phyloP scores from a whole-genome alignment of 2,329 filamentous ascomycete species.

The Diaporthe helianthi region DNA sequence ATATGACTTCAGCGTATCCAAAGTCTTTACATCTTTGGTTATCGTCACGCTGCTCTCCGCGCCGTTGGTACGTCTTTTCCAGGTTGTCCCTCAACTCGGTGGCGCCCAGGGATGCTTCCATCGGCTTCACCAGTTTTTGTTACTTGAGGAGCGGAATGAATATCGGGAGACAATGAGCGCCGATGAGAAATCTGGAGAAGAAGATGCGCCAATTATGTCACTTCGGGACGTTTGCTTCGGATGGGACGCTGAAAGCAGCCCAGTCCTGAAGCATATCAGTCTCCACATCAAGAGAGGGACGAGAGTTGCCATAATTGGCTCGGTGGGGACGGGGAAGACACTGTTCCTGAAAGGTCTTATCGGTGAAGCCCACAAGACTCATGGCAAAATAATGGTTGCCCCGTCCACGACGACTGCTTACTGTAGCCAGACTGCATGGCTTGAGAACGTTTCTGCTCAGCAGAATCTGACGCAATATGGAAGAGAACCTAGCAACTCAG shows the following conservation, averaged over 20 bases:
- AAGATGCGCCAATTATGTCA: neutral
- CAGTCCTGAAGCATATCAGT: constrained; percentile 37
- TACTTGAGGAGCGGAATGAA: constrained; percentile 33
- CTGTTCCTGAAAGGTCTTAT: constrained; percentile 39
- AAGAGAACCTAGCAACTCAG: constrained; percentile 32
- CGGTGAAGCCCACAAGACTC: constrained; percentile 33
- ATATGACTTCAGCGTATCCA: constrained; percentile 30
- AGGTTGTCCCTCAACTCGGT: constrained; percentile 33
- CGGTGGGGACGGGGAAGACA: constrained; percentile 41
- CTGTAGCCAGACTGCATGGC: constrained; percentile 39
- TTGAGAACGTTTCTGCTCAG: constrained; percentile 36
- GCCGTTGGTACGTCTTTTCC: constrained; percentile 34
- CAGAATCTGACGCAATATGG: constrained; percentile 36
- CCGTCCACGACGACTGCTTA: constrained; percentile 35
- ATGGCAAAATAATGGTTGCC: constrained; percentile 11
- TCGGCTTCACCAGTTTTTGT: constrained; percentile 36
- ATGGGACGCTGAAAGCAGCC: constrained; percentile 22
- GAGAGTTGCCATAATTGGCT: constrained; percentile 39
- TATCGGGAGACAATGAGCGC: constrained; percentile 14
- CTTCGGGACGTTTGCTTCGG: neutral
- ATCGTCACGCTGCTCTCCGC: constrained; percentile 36
- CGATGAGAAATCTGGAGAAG: neutral
- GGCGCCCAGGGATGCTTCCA: constrained; percentile 35
- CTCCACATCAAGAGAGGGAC: constrained; percentile 34
- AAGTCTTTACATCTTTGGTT: constrained; percentile 36